Percentiles rank a stretch among this genome's conserved stretches.
Conservation (phyloP, 208 protist genomes). For the Tritrichomonas musculus region DNA sequence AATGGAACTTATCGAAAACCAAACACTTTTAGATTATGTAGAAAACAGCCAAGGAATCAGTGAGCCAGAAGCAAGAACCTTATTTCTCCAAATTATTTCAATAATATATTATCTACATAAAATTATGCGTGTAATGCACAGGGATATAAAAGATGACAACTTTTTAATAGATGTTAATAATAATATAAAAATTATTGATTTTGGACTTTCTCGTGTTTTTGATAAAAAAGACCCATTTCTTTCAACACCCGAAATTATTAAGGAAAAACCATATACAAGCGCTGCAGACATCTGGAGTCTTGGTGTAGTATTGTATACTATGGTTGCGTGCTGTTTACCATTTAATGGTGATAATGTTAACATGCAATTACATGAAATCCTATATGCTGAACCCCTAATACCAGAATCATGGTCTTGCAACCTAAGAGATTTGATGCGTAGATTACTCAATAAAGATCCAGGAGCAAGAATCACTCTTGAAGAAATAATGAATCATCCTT, state of each 20-base stretch:
- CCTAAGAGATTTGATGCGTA: background rate
- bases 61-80: background rate
- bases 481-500: background rate
- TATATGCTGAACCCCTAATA: background rate
- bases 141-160: background rate
- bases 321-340: background rate
- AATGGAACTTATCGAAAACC: background rate
- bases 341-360: background rate
- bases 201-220: background rate
- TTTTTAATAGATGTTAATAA: background rate
- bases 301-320: background rate
- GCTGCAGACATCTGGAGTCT: constrained; percentile 24
- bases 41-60: background rate
- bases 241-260: background rate
- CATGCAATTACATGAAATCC: background rate
- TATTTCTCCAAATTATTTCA: background rate
- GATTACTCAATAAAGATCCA: background rate
- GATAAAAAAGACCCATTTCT: background rate
- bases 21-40: background rate
- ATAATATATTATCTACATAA: background rate
- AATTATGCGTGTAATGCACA: background rate
- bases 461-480: background rate
- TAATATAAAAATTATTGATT: background rate
- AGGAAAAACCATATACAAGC: background rate
- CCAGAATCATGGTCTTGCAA: background rate